Evolutionary conservation across 805 yeast genomes (phyloP).

Genomic region (Kuraishia ogatae): DNA sequence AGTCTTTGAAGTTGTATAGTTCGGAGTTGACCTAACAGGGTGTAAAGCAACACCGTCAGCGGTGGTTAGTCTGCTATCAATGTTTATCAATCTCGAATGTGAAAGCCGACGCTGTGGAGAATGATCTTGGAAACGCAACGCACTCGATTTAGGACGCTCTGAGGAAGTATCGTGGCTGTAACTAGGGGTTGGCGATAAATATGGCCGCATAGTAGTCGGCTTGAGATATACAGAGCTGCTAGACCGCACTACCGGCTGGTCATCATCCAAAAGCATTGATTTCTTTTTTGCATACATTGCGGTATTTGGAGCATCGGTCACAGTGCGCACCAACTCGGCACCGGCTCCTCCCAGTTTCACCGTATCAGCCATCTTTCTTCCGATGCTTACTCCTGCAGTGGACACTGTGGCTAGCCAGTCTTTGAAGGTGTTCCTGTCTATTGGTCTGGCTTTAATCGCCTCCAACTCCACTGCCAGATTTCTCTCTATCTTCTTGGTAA

Average conservation of each 20-base stretch:
- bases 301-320: constrained; percentile 30
- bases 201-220: not conserved
- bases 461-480: constrained; percentile 16
- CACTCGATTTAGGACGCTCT: not conserved
- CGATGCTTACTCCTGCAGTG: constrained; percentile 22
- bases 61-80: not conserved
- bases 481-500: constrained; percentile 16
- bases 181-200: not conserved
- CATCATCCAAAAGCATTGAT: constrained; percentile 1
- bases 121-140: not conserved
- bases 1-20: not conserved
- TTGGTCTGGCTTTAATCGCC: constrained; percentile 12
- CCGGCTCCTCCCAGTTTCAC: constrained; percentile 27
- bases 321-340: constrained; percentile 29
- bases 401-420: constrained; percentile 20
- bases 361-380: constrained; percentile 25
- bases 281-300: constrained; percentile 1
- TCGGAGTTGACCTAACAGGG: not conserved
- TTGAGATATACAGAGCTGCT: not conserved
- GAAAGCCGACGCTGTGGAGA: not conserved
- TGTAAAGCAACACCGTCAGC: not conserved
- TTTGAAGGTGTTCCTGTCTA: constrained; percentile 19
- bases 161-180: not conserved
- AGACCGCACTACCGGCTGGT: not conserved
- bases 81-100: not conserved